phyloP scores from a whole-genome alignment of 2,329 filamentous ascomycete genomes.

The Sporothrix pallida region DNA sequence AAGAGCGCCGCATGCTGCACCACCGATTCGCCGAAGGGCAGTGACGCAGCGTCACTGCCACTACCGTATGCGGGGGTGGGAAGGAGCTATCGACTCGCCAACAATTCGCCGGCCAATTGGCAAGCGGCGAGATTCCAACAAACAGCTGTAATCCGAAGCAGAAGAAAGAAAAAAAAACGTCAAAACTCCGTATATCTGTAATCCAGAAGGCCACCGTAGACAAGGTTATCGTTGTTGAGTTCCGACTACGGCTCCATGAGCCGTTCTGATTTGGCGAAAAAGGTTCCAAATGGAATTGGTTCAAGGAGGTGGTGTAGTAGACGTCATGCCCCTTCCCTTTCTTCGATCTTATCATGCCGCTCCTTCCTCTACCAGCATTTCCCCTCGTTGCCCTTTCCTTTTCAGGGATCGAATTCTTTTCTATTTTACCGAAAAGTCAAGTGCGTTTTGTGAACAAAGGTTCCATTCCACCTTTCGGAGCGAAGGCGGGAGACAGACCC shows the following conservation, averaged over 20 bases:
- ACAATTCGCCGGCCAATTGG: conserved; percentile 5
- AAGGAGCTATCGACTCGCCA: conserved; percentile 23
- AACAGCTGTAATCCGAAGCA: not conserved
- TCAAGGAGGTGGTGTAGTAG: not conserved
- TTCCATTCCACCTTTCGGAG: conserved; percentile 22
- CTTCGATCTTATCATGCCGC: not conserved
- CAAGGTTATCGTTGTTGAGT: not conserved
- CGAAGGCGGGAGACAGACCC: conserved; percentile 2
- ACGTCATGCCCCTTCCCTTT: conserved; percentile 15
- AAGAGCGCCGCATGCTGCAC: not conserved
- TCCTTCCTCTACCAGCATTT: not conserved
- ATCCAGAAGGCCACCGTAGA: not conserved
- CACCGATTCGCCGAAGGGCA: conserved; percentile 17
- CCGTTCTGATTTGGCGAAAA: not conserved
- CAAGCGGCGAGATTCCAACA: not conserved
- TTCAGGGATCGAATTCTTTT: not conserved
- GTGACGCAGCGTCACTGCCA: conserved; percentile 16
- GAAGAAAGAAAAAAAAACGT: not conserved
- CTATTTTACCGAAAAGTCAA: not conserved
- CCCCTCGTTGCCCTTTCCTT: not conserved
- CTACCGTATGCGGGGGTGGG: conserved; percentile 17
- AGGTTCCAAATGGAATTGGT: not conserved
- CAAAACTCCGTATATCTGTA: not conserved
- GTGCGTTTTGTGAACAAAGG: not conserved
- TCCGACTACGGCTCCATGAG: not conserved